Conservation (phyloP, 1,284 basidiomycete species). For the Fistulina hepatica region DNA sequence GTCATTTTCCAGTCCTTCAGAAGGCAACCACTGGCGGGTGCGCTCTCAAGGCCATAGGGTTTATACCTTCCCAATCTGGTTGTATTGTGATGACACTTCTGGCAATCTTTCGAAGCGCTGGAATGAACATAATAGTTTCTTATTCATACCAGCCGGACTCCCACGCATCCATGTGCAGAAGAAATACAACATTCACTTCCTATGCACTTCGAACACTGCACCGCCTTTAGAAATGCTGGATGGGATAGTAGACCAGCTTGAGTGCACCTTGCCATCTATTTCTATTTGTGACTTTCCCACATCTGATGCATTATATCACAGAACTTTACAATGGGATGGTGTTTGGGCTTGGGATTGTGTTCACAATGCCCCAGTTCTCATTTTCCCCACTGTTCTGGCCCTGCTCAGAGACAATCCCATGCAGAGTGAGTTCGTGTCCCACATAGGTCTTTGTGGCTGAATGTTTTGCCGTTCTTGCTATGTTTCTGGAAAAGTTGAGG, state of each 20-base stretch:
- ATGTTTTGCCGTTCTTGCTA: conserved; percentile 24
- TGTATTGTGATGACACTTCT: conserved; percentile 35
- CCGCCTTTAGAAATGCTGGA: conserved; percentile 30
- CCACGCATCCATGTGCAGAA: conserved; percentile 15
- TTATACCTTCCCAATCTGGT: conserved; percentile 24
- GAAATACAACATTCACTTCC: conserved; percentile 26
- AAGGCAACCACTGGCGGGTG: conserved; percentile 16
- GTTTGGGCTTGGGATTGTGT: conserved; percentile 24
- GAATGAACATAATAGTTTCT: conserved; percentile 32
- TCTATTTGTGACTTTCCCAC: background rate
- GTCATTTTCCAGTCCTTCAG: conserved; percentile 11
- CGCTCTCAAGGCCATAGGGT: conserved; percentile 18
- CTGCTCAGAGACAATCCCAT: conserved; percentile 30
- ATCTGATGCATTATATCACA: conserved; percentile 7
- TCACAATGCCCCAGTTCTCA: conserved; percentile 17
- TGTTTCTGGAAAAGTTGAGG: conserved; percentile 14
- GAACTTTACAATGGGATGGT: conserved; percentile 16
- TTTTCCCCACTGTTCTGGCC: conserved; percentile 23
- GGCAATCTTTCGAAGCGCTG: conserved; percentile 34
- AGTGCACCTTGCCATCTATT: conserved; percentile 8
- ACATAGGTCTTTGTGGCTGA: conserved; percentile 25
- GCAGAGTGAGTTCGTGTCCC: conserved; percentile 27
- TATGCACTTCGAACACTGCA: conserved; percentile 27
- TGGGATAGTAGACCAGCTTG: conserved; percentile 18
- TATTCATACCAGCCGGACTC: conserved; percentile 24